These are phyloP conservation scores for Fusarium sp. DNA, from an alignment of 2,329 filamentous ascomycete species.

Conservation along the genomic window DNA sequence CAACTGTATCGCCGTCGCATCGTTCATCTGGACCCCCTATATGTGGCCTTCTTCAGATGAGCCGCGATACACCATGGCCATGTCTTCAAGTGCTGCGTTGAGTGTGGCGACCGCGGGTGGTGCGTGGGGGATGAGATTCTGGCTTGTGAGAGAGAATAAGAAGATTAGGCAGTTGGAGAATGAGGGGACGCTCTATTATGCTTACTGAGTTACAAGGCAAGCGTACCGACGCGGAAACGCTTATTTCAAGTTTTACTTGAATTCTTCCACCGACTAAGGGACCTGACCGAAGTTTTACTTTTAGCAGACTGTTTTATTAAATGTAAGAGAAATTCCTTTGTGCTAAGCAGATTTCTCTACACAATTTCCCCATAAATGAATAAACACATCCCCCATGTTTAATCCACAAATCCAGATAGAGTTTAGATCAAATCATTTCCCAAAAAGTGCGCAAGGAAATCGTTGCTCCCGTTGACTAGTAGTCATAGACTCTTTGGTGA, in stretches of 20 bases:
- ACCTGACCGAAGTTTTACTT: no score
- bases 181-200: slow-evolving; percentile 46
- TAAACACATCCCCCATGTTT: no score
- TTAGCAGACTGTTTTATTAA: no score
- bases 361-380: no score
- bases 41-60: slow-evolving; percentile 31
- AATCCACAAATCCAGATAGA: no score
- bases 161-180: slow-evolving; percentile 48
- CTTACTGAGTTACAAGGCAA: slow-evolving; percentile 35
- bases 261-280: no score
- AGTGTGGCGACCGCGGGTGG: slow-evolving; percentile 53
- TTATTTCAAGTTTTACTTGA: no score
- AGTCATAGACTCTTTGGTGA: not conserved
- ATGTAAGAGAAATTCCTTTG: no score
- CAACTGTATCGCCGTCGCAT: slow-evolving; percentile 35
- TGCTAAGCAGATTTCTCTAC: no score
- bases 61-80: slow-evolving; percentile 35
- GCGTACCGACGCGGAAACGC: no score
- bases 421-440: no score
- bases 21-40: slow-evolving; percentile 32
- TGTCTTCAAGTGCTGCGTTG: slow-evolving; percentile 40
- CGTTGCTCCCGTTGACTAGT: not conserved
- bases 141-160: slow-evolving; percentile 54
- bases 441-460: not conserved
- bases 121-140: slow-evolving; percentile 55